A percentile compares a stretch with the other conserved stretches of the same genome.
phyloP scores from a whole-genome alignment of 257 asterid genomes.

The Henckelia pumila region DNA sequence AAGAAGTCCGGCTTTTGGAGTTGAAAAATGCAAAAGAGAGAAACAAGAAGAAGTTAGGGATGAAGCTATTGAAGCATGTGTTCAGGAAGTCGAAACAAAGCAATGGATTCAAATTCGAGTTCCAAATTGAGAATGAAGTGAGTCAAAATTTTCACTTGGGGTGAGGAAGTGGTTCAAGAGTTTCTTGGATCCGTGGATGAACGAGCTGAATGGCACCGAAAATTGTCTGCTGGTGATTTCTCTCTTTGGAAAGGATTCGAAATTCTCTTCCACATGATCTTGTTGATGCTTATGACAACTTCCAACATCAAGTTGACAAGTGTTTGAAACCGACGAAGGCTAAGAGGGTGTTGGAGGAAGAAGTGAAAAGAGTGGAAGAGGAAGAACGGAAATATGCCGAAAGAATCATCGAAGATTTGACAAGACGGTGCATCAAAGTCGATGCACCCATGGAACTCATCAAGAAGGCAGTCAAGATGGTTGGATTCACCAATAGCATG shows the following conservation, averaged over 20 bases:
- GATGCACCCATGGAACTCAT: constrained; percentile 77
- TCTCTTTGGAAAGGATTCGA: constrained; percentile 66
- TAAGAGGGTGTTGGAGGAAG: constrained; percentile 56
- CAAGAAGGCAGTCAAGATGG: constrained; percentile 54
- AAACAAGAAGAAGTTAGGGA: constrained; percentile 72
- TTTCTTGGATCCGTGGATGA: constrained; percentile 65
- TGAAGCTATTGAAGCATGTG: constrained; percentile 63
- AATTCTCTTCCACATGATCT: constrained; percentile 78
- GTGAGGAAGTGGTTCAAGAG: constrained; percentile 66
- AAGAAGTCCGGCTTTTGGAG: constrained; percentile 69
- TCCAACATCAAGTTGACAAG: constrained; percentile 68
- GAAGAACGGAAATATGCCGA: constrained; percentile 62
- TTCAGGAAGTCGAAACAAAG: constrained; percentile 60
- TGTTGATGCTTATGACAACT: constrained; percentile 66
- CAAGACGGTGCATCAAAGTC: constrained; percentile 62
- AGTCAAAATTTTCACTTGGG: constrained; percentile 66
- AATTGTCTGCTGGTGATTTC: constrained; percentile 71
- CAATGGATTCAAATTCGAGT: constrained; percentile 51
- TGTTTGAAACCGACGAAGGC: constrained; percentile 69
- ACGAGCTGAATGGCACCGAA: constrained; percentile 74
- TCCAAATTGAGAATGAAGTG: constrained; percentile 60
- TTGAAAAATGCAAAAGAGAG: constrained; percentile 77
- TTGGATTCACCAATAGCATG: constrained; percentile 82
- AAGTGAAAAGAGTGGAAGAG: constrained; percentile 49
- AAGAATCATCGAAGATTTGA: constrained; percentile 65